A percentile compares a stretch with the other conserved stretches of the same genome.
These are phyloP conservation scores for Ogataea degrootiae DNA, from an alignment of 805 yeast genomes.

Conservation along the genomic window DNA sequence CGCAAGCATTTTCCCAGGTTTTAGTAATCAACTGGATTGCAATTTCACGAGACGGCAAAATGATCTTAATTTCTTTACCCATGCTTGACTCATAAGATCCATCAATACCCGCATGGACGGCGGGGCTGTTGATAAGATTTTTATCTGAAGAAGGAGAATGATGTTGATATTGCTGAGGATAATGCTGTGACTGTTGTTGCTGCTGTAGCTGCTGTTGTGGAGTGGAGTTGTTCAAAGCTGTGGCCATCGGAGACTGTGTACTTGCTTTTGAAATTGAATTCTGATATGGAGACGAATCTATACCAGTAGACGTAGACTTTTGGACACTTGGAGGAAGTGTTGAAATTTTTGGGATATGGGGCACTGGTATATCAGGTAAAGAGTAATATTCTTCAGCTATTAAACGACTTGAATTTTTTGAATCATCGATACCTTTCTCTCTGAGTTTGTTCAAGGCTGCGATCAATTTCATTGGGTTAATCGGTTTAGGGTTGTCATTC, in stretches of 20 bases:
- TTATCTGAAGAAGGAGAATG: conserved; percentile 16
- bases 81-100: conserved; percentile 35
- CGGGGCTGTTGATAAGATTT: conserved; percentile 10
- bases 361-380: conserved; percentile 30
- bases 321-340: conserved; percentile 11
- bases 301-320: background rate
- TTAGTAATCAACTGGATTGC: conserved; percentile 68
- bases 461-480: conserved; percentile 29
- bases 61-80: conserved; percentile 53
- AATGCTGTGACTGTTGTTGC: conserved; percentile 1
- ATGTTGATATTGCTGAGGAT: conserved; percentile 7
- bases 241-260: background rate
- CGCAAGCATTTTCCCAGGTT: conserved; percentile 85
- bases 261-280: no score
- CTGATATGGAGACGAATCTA: background rate
- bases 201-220: conserved; percentile 3
- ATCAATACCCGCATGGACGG: conserved; percentile 29
- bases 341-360: conserved; percentile 20
- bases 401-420: conserved; percentile 14
- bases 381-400: conserved; percentile 25
- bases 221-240: conserved; percentile 1
- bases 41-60: conserved; percentile 69
- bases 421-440: conserved; percentile 17
- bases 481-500: conserved; percentile 28
- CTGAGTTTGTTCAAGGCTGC: conserved; percentile 26